Percentiles rank a stretch among this genome's conserved stretches.
phyloP scores from a whole-genome alignment of 148 eudicot genomes.

The Mesembryanthemum crystallinum region DNA sequence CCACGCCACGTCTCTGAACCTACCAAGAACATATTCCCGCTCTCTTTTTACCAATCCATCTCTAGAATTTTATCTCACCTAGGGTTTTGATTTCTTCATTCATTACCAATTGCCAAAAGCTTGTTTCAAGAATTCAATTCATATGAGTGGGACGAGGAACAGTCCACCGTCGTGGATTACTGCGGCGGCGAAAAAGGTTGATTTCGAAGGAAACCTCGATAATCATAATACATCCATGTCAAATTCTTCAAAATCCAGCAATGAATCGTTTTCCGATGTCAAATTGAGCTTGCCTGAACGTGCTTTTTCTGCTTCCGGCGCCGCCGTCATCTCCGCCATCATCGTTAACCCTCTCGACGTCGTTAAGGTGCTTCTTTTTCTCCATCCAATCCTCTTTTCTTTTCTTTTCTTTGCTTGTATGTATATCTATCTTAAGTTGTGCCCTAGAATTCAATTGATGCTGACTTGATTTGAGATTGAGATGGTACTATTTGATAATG shows the following conservation, averaged over 20 bases:
- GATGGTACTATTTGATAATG: too few relatives aligned
- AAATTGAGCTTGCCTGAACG: conserved; percentile 57
- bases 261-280: conserved; percentile 30
- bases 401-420: too few relatives aligned
- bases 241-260: too few relatives aligned
- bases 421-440: too few relatives aligned
- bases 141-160: conserved; percentile 37
- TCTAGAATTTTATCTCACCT: not conserved
- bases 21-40: conserved; percentile 12
- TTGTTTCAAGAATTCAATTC: not conserved
- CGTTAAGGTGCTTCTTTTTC: conserved; percentile 55
- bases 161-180: conserved; percentile 42
- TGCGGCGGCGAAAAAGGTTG: conserved; percentile 47
- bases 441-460: too few relatives aligned
- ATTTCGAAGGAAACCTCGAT: too few relatives aligned
- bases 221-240: too few relatives aligned
- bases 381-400: too few relatives aligned
- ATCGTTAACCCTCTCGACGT: conserved; percentile 94
- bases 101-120: too few relatives aligned
- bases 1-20: conserved; percentile 32
- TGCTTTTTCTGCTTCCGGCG: conserved; percentile 72
- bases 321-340: conserved; percentile 80
- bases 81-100: not conserved
- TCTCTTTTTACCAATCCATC: conserved; percentile 1
- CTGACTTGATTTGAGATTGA: not conserved